These are phyloP conservation scores for Fusarium coffeatum DNA, from an alignment of 2,329 filamentous ascomycete species.

Conservation along the genomic window DNA sequence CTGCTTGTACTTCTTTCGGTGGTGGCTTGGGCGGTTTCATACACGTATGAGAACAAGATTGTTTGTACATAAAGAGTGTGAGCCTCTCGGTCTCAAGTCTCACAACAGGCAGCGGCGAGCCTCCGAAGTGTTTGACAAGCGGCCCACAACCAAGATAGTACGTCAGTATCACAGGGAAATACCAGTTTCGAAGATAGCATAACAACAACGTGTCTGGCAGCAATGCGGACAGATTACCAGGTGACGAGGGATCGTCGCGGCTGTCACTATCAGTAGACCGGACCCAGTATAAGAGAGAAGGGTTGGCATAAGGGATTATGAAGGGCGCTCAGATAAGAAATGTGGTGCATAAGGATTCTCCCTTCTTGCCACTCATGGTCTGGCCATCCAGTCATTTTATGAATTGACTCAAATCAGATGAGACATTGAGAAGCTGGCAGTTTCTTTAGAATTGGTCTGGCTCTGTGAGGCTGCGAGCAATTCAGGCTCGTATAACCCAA, in stretches of 20 bases:
- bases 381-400: conserved; percentile 8
- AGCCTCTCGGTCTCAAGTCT: conserved; percentile 22
- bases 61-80: conserved; percentile 3
- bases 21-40: not conserved
- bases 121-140: conserved; percentile 16
- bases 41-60: not conserved
- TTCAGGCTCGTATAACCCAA: conserved; percentile 31
- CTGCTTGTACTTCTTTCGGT: not conserved
- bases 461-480: conserved; percentile 19
- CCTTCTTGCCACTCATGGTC: conserved; percentile 22
- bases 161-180: conserved; percentile 11
- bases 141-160: conserved; percentile 5
- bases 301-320: conserved; percentile 24
- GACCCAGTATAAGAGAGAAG: conserved; percentile 13
- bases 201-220: not conserved
- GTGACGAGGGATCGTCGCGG: not conserved
- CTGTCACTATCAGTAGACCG: not conserved
- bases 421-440: conserved; percentile 33
- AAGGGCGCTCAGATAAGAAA: conserved; percentile 11
- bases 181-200: not conserved
- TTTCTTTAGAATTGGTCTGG: conserved; percentile 6
- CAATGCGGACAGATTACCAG: not conserved
- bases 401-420: conserved; percentile 9
- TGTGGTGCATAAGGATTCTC: conserved; percentile 19
- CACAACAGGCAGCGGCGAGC: conserved; percentile 34